Conservation (phyloP, 805 yeast species). For the Ogataea sp. region DNA sequence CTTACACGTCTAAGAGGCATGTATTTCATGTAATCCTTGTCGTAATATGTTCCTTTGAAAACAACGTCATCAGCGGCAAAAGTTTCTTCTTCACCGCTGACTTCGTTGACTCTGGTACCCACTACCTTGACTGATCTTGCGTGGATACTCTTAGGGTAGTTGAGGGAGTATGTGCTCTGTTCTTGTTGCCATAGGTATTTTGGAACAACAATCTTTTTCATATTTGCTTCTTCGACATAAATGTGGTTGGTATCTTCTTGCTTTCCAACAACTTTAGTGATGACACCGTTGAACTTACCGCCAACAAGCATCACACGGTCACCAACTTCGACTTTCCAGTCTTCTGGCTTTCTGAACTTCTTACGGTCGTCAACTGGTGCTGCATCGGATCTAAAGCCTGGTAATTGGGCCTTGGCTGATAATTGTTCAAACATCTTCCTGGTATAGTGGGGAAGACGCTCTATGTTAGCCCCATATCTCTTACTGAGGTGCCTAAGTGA, state of each 20-base stretch:
- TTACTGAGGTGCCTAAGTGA: conserved; percentile 16
- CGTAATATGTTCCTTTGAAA: conserved; percentile 64
- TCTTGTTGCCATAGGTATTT: conserved; percentile 64
- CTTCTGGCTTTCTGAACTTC: conserved; percentile 33
- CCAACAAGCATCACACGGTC: conserved; percentile 67
- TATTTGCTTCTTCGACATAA: conserved; percentile 61
- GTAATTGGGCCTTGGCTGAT: conserved; percentile 21
- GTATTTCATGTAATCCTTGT: conserved; percentile 61
- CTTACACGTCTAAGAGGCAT: conserved; percentile 73
- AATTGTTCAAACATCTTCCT: conserved; percentile 21
- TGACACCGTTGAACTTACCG: conserved; percentile 69
- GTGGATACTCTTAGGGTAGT: conserved; percentile 57
- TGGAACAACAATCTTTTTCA: conserved; percentile 59
- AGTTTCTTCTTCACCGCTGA: conserved; percentile 49
- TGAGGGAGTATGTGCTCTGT: conserved; percentile 63
- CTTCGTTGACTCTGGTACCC: conserved; percentile 63
- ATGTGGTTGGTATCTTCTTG: conserved; percentile 55
- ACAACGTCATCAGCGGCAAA: conserved; percentile 74
- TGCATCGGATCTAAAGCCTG: conserved; percentile 21
- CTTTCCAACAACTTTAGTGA: conserved; percentile 58
- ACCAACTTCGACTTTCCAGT: conserved; percentile 62
- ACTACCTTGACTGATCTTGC: conserved; percentile 63
- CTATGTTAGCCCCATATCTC: conserved; percentile 24
- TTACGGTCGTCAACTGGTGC: conserved; percentile 23
- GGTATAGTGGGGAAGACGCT: conserved; percentile 20